These are phyloP conservation scores for Lipomyces kockii DNA, from an alignment of 805 yeast species.

Conservation along the genomic window DNA sequence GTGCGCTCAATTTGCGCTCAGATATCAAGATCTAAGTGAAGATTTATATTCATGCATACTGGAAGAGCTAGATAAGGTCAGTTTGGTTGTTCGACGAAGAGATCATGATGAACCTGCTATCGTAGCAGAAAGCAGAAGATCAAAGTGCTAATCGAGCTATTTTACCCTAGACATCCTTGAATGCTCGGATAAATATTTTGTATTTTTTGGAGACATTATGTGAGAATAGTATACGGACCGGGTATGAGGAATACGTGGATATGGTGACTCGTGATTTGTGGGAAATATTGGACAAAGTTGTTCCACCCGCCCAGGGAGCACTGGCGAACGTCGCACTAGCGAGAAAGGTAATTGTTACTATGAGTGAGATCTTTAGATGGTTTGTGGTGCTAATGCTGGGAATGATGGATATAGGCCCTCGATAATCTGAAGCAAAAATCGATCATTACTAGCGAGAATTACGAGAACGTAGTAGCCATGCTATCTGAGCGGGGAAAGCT, in stretches of 20 bases:
- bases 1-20: slow-evolving; percentile 61
- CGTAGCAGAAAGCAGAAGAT: background rate
- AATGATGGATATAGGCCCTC: slow-evolving; percentile 20
- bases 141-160: background rate
- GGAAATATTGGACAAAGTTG: slow-evolving; percentile 42
- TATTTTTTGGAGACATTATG: slow-evolving; percentile 70
- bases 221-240: slow-evolving; percentile 43
- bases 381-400: background rate
- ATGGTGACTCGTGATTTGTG: slow-evolving; percentile 43
- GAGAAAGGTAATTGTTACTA: slow-evolving; percentile 15
- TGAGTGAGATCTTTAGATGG: background rate
- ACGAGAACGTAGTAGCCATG: slow-evolving; percentile 30
- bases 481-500: slow-evolving; percentile 25
- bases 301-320: slow-evolving; percentile 41
- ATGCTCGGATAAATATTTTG: slow-evolving; percentile 66
- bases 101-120: background rate
- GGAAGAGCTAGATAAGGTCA: slow-evolving; percentile 55
- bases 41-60: slow-evolving; percentile 70
- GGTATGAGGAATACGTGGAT: slow-evolving; percentile 40
- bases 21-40: slow-evolving; percentile 60
- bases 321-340: slow-evolving; percentile 35
- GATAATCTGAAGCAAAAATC: slow-evolving; percentile 27
- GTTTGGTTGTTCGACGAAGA: background rate
- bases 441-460: slow-evolving; percentile 25
- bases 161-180: slow-evolving; percentile 52